A percentile compares a stretch with the other conserved stretches of the same genome.
Evolutionary conservation across 306 rosid species (phyloP).

Genomic region (Cercis canadensis): DNA sequence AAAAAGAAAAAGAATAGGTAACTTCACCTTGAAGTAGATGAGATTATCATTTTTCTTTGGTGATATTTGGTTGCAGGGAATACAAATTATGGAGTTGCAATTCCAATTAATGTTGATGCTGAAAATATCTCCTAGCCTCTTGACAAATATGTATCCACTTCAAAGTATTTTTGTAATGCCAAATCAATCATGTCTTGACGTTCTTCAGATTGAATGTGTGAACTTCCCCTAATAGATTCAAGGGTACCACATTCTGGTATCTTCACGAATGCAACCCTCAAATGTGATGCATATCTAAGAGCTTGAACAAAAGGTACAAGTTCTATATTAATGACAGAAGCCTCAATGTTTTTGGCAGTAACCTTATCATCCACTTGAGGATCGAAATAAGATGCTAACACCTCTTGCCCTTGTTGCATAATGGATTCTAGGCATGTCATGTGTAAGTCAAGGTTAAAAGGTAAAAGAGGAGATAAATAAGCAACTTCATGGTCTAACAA

Average conservation of each 20-base stretch:
- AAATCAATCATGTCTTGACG: slow-evolving; percentile 83
- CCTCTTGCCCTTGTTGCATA: slow-evolving; percentile 61
- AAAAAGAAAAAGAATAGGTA: background rate
- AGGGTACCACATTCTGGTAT: slow-evolving; percentile 79
- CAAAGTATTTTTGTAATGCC: slow-evolving; percentile 77
- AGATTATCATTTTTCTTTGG: slow-evolving; percentile 45
- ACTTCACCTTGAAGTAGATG: slow-evolving; percentile 82
- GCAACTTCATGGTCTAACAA: slow-evolving; percentile 52
- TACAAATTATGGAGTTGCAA: slow-evolving; percentile 71
- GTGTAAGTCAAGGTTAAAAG: slow-evolving; percentile 85
- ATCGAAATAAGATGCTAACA: slow-evolving; percentile 64
- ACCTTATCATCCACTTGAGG: slow-evolving; percentile 52
- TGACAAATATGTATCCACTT: slow-evolving; percentile 79
- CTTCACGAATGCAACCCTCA: slow-evolving; percentile 87
- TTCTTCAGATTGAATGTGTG: slow-evolving; percentile 66
- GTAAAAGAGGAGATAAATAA: slow-evolving; percentile 77
- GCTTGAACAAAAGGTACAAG: slow-evolving; percentile 54
- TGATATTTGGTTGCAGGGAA: slow-evolving; percentile 66
- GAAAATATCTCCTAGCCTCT: slow-evolving; percentile 80
- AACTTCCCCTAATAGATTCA: slow-evolving; percentile 67
- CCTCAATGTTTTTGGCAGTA: slow-evolving; percentile 35
- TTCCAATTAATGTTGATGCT: slow-evolving; percentile 69
- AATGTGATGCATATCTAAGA: slow-evolving; percentile 77
- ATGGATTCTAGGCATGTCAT: slow-evolving; percentile 71
- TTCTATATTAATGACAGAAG: slow-evolving; percentile 51